These are phyloP conservation scores for Cryptococcus sp. DNA, from an alignment of 1,284 basidiomycete genomes.

Conservation along the genomic window DNA sequence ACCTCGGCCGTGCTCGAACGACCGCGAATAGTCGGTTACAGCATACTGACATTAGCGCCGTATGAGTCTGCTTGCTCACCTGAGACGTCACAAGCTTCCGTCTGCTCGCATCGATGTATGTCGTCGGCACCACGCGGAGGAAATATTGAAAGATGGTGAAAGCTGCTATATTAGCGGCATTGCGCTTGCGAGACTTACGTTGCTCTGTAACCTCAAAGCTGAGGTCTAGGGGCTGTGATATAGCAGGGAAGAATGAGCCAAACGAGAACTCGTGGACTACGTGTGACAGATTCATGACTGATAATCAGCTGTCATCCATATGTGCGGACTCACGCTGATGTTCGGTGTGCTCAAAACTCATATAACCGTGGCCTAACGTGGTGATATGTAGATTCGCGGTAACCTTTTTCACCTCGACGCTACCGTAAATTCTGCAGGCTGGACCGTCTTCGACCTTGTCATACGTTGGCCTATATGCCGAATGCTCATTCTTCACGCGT, in stretches of 20 bases:
- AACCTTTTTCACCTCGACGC: constrained; percentile 82
- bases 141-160: constrained; percentile 97
- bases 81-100: constrained; percentile 67
- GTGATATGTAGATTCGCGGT: constrained; percentile 90
- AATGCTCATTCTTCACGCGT: constrained; percentile 52
- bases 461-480: constrained; percentile 68
- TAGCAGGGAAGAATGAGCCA: constrained; percentile 93
- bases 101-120: constrained; percentile 74
- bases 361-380: constrained; percentile 90
- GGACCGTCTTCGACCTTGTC: constrained; percentile 66
- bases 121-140: constrained; percentile 90
- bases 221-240: constrained; percentile 90
- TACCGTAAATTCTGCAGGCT: constrained; percentile 84
- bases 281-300: constrained; percentile 96
- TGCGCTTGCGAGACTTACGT: constrained; percentile 60
- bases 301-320: constrained; percentile 4
- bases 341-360: constrained; percentile 81
- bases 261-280: constrained; percentile 96
- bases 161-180: constrained; percentile 56
- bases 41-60: constrained; percentile 67
- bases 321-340: constrained; percentile 63
- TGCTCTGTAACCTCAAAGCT: constrained; percentile 79
- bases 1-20: constrained; percentile 72
- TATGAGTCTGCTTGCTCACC: constrained; percentile 13
- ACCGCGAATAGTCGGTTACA: constrained; percentile 86